Evolutionary conservation across 129 eudicot genomes (phyloP).

Genomic region (Helichrysum umbraculigerum): DNA sequence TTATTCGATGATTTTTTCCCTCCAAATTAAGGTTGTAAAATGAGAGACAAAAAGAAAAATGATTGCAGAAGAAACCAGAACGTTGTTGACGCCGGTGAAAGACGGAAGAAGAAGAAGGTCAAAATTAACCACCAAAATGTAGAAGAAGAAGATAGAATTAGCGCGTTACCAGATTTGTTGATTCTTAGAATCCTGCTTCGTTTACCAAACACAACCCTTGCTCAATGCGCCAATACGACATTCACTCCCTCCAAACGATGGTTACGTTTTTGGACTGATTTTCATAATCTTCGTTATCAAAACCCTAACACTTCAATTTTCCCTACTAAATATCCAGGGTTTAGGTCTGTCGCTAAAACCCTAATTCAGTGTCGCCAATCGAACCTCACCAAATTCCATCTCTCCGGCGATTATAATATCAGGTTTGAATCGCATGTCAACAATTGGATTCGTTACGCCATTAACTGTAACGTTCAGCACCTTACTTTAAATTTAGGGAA

Average conservation of each 20-base stretch:
- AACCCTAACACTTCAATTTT: background rate
- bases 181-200: slow-evolving; percentile 25
- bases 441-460: slow-evolving; percentile 23
- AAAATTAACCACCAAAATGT: too few relatives aligned
- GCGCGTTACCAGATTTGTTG: background rate
- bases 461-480: slow-evolving; percentile 10
- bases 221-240: slow-evolving; percentile 19
- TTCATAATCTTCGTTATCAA: slow-evolving; percentile 12
- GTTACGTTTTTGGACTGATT: slow-evolving; percentile 22
- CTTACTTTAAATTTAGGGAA: background rate
- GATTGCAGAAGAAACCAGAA: too few relatives aligned
- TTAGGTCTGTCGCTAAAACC: slow-evolving; percentile 21
- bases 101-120: too few relatives aligned
- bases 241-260: slow-evolving; percentile 17
- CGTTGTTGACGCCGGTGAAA: too few relatives aligned
- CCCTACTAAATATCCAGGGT: too few relatives aligned
- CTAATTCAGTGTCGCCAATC: slow-evolving; percentile 20
- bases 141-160: background rate
- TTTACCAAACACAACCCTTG: slow-evolving; percentile 20
- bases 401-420: background rate
- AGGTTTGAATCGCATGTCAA: slow-evolving; percentile 7
- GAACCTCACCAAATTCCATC: slow-evolving; percentile 4
- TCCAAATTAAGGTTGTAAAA: too few relatives aligned
- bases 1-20: too few relatives aligned
- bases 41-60: too few relatives aligned